Evolutionary conservation across 2,329 filamentous ascomycete species (phyloP), one percentile per base, ranked within the genome.

Genomic region (Beauveria bassiana): DNA sequence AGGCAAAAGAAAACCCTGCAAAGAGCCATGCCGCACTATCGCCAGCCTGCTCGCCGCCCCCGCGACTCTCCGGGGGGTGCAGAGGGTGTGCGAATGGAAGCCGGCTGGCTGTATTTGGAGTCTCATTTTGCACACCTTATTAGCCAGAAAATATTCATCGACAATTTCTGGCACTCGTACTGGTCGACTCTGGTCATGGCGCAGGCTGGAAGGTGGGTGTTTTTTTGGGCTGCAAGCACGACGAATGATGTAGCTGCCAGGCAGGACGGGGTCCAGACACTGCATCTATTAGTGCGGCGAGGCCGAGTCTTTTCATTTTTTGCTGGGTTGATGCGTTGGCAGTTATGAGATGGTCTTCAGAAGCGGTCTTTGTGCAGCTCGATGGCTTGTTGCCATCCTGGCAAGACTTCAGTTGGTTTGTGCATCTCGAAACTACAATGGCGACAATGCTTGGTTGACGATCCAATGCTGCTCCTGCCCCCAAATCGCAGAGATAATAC

Each of bases 221-320:
- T 53, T 51, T 51, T 46, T 59, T 40, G 49, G 47, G 24, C 47
- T 52, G 57, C 46, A 12, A 18, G 22, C 34, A 22, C 24, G 49
- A 45, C 46, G 40, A 40, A 53, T 34, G 40, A 45, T 46, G 49
- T 42, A 47, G 55, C 43, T 34, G 45, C 45, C 47, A 51, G 38
- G 38, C 40, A 28, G 31, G 47, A 34, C 38, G 26, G 47, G 57
- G 57, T 47, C 57, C 31, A 52, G 46, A 38, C 38, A 51, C 40
- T 45, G 57, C 57, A 53, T 45, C 18, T 51, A 34, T 51, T 52
- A 52, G 40, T 46, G 57, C 49, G 57, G 57, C 57, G 49, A 60
- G 38, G 26, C 49, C 49, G 57, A 53, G 49, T 60, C 47, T n/a
- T 51, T 57, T 31, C 14, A 6, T 18, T 40, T 26, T 24, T 4